A percentile compares a stretch with the other conserved stretches of the same genome.
phyloP scores from a whole-genome alignment of 495 filamentous ascomycete species.

The Penicillium malachiteum region DNA sequence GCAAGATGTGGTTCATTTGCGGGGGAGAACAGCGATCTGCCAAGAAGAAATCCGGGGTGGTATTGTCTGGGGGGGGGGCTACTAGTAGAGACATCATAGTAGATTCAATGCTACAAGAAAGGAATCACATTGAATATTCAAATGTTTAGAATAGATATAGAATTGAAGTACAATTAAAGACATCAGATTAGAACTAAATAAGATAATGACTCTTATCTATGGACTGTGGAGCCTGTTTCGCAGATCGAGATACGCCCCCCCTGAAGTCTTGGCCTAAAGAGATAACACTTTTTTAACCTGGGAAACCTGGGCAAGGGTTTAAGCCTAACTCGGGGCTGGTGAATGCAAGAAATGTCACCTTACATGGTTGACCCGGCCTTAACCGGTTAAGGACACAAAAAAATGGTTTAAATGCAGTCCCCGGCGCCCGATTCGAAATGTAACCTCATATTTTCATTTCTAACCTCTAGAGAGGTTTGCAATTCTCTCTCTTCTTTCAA shows the following conservation, averaged over 20 bases:
- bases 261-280: neutral
- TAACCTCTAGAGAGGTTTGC: neutral
- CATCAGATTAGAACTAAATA: neutral
- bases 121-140: too few relatives aligned
- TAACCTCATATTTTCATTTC: neutral
- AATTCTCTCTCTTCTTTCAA: neutral
- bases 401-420: neutral
- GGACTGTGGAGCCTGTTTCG: neutral
- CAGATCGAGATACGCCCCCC: neutral
- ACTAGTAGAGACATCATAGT: neutral
- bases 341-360: too few relatives aligned
- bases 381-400: neutral
- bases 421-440: neutral
- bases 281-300: neutral
- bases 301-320: too few relatives aligned
- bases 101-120: too few relatives aligned
- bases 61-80: neutral
- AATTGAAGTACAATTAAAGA: neutral
- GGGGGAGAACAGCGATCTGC: constrained; percentile 2
- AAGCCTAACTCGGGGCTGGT: too few relatives aligned
- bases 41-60: constrained; percentile 1
- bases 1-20: constrained; percentile 1
- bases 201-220: neutral
- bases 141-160: too few relatives aligned
- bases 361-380: neutral